Evolutionary conservation across 805 yeast genomes (phyloP).

Genomic region (Candida tallmaniae): DNA sequence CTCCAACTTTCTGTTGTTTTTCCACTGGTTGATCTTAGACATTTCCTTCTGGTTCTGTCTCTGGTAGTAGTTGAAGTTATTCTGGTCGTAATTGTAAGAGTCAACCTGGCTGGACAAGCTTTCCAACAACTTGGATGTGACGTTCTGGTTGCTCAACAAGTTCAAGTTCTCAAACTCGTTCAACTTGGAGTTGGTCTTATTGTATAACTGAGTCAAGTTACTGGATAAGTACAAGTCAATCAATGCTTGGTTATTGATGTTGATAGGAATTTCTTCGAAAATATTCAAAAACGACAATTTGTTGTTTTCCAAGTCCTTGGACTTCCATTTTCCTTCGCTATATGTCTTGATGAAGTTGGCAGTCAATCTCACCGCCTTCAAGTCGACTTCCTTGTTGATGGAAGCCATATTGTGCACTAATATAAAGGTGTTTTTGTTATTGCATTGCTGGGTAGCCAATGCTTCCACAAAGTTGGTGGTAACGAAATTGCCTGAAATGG

Average conservation of each 20-base stretch:
- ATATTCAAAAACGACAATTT: slow-evolving; percentile 61
- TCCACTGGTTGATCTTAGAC: slow-evolving; percentile 70
- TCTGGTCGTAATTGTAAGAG: slow-evolving; percentile 71
- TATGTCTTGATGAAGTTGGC: slow-evolving; percentile 53
- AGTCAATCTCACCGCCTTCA: slow-evolving; percentile 68
- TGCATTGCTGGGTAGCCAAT: slow-evolving; percentile 59
- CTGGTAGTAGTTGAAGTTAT: slow-evolving; percentile 77
- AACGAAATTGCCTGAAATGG: slow-evolving; percentile 65
- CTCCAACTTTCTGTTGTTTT: slow-evolving; percentile 61
- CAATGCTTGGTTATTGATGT: slow-evolving; percentile 64
- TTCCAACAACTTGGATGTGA: slow-evolving; percentile 50
- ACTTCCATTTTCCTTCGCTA: slow-evolving; percentile 58
- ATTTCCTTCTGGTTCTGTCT: slow-evolving; percentile 69
- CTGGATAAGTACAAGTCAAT: slow-evolving; percentile 46
- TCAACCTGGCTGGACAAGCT: slow-evolving; percentile 65
- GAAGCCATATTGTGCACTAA: slow-evolving; percentile 68
- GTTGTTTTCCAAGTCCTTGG: slow-evolving; percentile 56
- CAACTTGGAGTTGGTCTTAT: slow-evolving; percentile 8
- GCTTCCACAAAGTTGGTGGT: slow-evolving; percentile 64
- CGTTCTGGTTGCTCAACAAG: slow-evolving; percentile 40
- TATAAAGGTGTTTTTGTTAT: slow-evolving; percentile 52
- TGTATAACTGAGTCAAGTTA: slow-evolving; percentile 9
- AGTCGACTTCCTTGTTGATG: slow-evolving; percentile 57
- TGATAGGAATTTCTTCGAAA: slow-evolving; percentile 67
- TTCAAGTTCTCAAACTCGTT: slow-evolving; percentile 35